These are phyloP conservation scores for Suillus fuscotomentosus DNA, from an alignment of 768 basidiomycete species.

Conservation along the genomic window DNA sequence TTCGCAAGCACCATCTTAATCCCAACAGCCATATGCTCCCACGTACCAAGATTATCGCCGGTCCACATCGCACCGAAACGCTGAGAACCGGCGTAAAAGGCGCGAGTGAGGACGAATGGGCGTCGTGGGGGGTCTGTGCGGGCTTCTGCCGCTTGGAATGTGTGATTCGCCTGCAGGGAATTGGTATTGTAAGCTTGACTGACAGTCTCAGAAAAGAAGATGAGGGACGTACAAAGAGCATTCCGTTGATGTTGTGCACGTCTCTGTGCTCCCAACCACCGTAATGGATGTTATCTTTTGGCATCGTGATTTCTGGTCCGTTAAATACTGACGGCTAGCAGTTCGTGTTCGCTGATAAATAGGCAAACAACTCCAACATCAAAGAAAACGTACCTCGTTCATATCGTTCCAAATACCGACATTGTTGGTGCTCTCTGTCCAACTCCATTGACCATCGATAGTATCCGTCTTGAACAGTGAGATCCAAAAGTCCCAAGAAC, in stretches of 20 bases:
- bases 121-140: conserved; percentile 76
- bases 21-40: conserved; percentile 96
- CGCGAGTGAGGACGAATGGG: conserved; percentile 93
- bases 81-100: conserved; percentile 95
- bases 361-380: not conserved
- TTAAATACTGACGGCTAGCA: conserved; percentile 95
- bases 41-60: conserved; percentile 95
- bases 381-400: conserved; percentile 74
- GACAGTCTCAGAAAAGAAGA: not conserved
- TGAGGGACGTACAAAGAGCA: conserved; percentile 68
- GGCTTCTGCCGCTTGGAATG: conserved; percentile 70
- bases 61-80: conserved; percentile 98
- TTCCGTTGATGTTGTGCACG: conserved; percentile 96
- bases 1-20: conserved; percentile 92
- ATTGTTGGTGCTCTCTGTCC: conserved; percentile 48
- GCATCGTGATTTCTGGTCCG: conserved; percentile 92
- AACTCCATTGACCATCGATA: not conserved
- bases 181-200: not conserved
- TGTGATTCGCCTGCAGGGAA: conserved; percentile 69
- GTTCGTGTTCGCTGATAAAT: not conserved
- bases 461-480: not conserved
- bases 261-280: conserved; percentile 99
- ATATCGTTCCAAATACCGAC: conserved; percentile 99
- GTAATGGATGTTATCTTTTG: conserved; percentile 75
- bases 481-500: conserved; percentile 60